These are phyloP conservation scores for Prosopis cineraria DNA, from an alignment of 306 rosid genomes.

Conservation along the genomic window DNA sequence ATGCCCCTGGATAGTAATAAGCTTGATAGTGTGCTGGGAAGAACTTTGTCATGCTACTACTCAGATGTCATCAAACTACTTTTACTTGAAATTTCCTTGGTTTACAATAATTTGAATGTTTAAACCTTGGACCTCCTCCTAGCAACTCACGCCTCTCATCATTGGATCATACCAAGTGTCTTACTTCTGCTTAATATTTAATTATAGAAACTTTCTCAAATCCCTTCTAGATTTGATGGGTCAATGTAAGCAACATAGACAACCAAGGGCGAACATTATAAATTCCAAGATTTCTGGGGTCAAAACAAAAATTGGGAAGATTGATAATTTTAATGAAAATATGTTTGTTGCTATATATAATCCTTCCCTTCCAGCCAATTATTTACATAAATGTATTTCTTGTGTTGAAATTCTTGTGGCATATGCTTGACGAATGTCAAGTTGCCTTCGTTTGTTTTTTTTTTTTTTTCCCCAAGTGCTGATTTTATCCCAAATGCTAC, in stretches of 20 bases:
- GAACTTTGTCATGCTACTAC: not conserved
- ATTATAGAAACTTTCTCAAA: not conserved
- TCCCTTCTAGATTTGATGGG: not conserved
- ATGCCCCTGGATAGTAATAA: slow-evolving; percentile 12
- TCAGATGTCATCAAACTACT: not conserved
- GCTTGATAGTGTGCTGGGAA: not conserved
- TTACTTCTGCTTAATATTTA: not conserved
- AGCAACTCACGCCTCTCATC: not conserved
- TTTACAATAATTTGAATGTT: not conserved
- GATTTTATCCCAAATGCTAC: not conserved
- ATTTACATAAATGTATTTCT: not conserved
- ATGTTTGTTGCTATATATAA: not conserved
- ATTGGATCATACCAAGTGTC: not conserved
- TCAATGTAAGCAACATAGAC: not conserved
- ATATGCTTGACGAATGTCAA: not conserved
- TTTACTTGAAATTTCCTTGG: not conserved
- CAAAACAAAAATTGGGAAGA: not conserved
- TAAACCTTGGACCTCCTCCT: not conserved
- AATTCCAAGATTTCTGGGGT: not conserved
- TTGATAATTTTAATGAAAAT: not conserved
- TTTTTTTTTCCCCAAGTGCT: not conserved
- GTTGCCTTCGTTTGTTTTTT: not conserved
- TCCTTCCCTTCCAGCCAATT: not conserved
- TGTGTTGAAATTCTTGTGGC: not conserved
- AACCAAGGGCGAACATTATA: not conserved